Evolutionary conservation across 2,329 filamentous ascomycete genomes (phyloP), one percentile per base, ranked within the genome.

Genomic region (Grosmannia serpens): DNA sequence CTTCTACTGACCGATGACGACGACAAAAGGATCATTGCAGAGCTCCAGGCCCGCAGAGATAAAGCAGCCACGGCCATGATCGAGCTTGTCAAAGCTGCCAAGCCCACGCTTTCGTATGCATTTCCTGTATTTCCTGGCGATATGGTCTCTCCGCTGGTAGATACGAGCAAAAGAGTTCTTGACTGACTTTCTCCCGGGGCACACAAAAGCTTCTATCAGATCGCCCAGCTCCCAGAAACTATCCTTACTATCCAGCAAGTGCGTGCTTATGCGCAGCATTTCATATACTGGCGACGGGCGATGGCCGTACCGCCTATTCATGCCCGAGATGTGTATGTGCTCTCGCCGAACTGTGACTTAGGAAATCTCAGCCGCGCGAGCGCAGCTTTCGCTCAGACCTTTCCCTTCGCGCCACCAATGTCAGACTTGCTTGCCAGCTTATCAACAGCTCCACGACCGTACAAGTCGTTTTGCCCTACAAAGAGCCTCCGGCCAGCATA

Each of bases 211-310:
- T 85, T 87, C 68, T 74, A 83, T 58, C 88, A 91, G 69, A 82
- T 90, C 57, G 83, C 86, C 20, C 81, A 85, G 64, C 70, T 70
- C 55, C 67, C 68, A 31, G 82, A 80, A 63, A 83, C 87, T 56
- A 81, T 85, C 24, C 86, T 97, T 56, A 85, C 87, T 4, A 78
- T 94, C 1, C 79, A 83, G 35, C 89, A 95, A 64, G 87, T 97
- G 62, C 87, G 92, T 62, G 86, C 89, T 65, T 88, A 95, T 62
- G 91, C 91, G 11, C 88, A 89, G 59, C 94, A 97, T 73, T 86
- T 99, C 62, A 91, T 97, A 61, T 95, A 95, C 73, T 97, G 92
- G 91, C 86, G 94, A 27, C 87, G 91, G 59, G 94, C 92, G 53
- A 88, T 95, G 61, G 87, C 92, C 20, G 92, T 97, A 47, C 88